A percentile compares a stretch with the other conserved stretches of the same genome.
Conservation (phyloP, 768 basidiomycete species). For the Naganishia antarctica region DNA sequence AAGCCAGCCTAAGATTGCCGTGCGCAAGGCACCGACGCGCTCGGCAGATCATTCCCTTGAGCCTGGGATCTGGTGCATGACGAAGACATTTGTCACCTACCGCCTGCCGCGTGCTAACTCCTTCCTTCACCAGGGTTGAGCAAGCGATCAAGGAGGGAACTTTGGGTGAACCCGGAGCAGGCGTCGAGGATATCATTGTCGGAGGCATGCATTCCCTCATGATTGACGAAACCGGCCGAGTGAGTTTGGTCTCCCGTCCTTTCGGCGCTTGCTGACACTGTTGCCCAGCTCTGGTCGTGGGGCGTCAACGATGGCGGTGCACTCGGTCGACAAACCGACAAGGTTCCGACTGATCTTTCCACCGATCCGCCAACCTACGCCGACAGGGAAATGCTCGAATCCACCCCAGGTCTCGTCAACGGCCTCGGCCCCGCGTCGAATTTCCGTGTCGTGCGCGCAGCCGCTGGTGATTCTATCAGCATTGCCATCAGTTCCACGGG, state of each 20-base stretch:
- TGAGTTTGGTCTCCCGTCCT: conserved; percentile 52
- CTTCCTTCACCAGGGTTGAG: conserved; percentile 54
- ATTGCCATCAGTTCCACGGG: conserved; percentile 76
- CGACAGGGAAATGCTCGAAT: conserved; percentile 51
- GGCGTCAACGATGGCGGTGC: conserved; percentile 77
- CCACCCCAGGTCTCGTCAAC: conserved; percentile 50
- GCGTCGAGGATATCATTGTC: conserved; percentile 72
- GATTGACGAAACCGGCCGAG: conserved; percentile 81
- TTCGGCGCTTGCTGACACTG: background rate
- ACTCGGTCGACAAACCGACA: conserved; percentile 69
- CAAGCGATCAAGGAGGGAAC: conserved; percentile 65
- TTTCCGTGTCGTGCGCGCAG: conserved; percentile 77
- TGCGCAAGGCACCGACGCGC: too few relatives aligned
- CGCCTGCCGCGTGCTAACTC: background rate
- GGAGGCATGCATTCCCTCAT: conserved; percentile 88
- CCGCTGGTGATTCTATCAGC: conserved; percentile 81
- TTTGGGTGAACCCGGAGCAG: conserved; percentile 58
- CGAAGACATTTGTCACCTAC: too few relatives aligned
- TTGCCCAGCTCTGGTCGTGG: conserved; percentile 43
- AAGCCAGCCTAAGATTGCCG: too few relatives aligned
- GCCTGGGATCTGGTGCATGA: too few relatives aligned
- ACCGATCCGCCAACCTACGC: conserved; percentile 43
- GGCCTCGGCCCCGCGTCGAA: conserved; percentile 63
- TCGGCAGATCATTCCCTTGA: too few relatives aligned
- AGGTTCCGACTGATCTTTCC: conserved; percentile 49